These are phyloP conservation scores for Tubosaeta brunneosetosa DNA, from an alignment of 768 basidiomycete species.

Conservation along the genomic window DNA sequence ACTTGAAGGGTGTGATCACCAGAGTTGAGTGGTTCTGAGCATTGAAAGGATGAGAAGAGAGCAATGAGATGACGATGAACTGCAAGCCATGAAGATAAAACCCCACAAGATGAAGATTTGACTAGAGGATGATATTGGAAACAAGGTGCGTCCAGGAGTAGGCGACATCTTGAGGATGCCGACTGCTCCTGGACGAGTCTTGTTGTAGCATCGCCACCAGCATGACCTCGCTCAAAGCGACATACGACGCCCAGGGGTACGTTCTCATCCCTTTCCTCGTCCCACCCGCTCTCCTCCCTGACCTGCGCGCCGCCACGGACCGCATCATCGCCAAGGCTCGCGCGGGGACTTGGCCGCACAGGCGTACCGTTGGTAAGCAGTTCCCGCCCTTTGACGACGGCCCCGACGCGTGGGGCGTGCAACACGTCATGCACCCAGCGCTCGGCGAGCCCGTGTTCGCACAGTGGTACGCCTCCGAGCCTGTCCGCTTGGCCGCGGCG, in stretches of 20 bases:
- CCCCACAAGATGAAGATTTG: not conserved
- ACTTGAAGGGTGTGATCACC: not conserved
- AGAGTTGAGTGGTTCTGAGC: no score
- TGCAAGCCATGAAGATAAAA: not conserved
- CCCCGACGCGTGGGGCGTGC: constrained; percentile 76
- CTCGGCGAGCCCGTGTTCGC: constrained; percentile 56
- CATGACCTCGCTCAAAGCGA: constrained; percentile 29
- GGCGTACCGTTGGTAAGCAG: constrained; percentile 71
- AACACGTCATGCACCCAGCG: constrained; percentile 77
- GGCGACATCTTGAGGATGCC: not conserved
- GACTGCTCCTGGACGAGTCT: not conserved
- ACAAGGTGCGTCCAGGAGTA: not conserved
- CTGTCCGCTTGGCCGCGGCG: constrained; percentile 39
- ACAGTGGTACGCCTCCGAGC: constrained; percentile 61
- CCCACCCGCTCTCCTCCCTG: constrained; percentile 31
- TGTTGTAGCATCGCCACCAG: not conserved
- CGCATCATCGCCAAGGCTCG: constrained; percentile 51
- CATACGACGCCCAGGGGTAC: constrained; percentile 62
- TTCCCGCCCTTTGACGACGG: constrained; percentile 68
- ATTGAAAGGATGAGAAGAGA: no score
- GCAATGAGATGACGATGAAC: not conserved
- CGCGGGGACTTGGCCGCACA: constrained; percentile 55
- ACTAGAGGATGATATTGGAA: not conserved
- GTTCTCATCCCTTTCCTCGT: constrained; percentile 59
- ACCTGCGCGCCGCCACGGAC: constrained; percentile 48